Base-by-base conservation (phyloP, 2,329 filamentous ascomycete species). In the Capronia coronata region DNA sequence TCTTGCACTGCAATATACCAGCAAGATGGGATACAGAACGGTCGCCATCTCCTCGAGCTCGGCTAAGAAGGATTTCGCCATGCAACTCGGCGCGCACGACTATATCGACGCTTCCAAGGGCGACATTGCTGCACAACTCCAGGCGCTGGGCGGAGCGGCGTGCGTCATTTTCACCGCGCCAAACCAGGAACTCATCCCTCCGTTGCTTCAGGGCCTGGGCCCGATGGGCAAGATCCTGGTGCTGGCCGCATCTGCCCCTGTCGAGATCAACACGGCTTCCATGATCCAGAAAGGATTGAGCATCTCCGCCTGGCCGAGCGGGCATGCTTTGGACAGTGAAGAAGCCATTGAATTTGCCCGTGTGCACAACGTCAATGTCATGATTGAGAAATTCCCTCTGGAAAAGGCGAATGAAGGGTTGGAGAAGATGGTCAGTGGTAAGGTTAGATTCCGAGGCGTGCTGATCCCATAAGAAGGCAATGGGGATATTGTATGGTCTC, bases 41-140 rank as follows among this genome's bases (percentile, higher is more conserved):
- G 72, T 77, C 7, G 76, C 74, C 1, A 63, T 78, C 13, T 77
- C 74, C 0, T 67, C 72, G 1, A 74, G 71, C 43, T 63, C 63
- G 1, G 61, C 64, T 18, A 82, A 82, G 67, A 74, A 75, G 58
- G 65, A 72, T 42, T 76, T 77, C 56, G 77, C 75, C 0, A 68
- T 68, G 38, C 58, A 77, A 55, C 67, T 82, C 8, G 79, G 79
- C 5, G 78, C 78, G 0, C 74, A 73, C 48, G 75, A 78, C 44
- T 81, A 77, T 60, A 71, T 81, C 46, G 73, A 78, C 56, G 59
- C 61, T 3, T 67, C 63, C 49, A 63, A 67, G 48, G 62, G 59
- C 14, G 66, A 71, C 30, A 49, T 63, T 19, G 63, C 59, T 5
- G 61, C 64, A 16, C 63, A 62, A 10, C 51, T 71, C 48, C 62